phyloP scores from a whole-genome alignment of 2,329 filamentous ascomycete genomes.

The Pseudopyrenochaeta lycopersici region DNA sequence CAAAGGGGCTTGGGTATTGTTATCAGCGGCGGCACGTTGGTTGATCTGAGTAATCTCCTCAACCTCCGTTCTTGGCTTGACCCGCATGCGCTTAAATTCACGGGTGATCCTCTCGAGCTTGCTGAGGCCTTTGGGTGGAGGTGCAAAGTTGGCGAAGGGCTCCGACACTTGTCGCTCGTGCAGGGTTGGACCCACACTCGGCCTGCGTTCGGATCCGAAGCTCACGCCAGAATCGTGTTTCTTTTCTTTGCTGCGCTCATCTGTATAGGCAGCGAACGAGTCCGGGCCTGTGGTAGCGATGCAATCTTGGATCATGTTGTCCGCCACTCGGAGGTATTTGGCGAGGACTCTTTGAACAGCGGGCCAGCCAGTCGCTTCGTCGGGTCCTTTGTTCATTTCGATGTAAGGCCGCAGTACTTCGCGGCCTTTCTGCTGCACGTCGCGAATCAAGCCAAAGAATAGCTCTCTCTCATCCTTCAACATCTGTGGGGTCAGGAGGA shows the following conservation, averaged over 20 bases:
- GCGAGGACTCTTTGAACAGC: constrained; percentile 59
- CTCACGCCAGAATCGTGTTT: constrained; percentile 72
- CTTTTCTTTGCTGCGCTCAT: constrained; percentile 55
- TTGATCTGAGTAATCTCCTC: constrained; percentile 54
- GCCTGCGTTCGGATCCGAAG: constrained; percentile 56
- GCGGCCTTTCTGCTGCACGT: constrained; percentile 65
- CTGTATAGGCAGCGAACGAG: constrained; percentile 41
- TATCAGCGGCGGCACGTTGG: constrained; percentile 27
- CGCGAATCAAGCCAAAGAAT: constrained; percentile 70
- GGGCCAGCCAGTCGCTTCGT: constrained; percentile 66
- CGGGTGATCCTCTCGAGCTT: constrained; percentile 68
- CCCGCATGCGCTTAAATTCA: constrained; percentile 67
- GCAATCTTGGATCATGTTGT: constrained; percentile 70
- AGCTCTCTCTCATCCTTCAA: constrained; percentile 66
- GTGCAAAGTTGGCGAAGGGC: constrained; percentile 24
- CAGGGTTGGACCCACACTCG: constrained; percentile 36
- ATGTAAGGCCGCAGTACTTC: constrained; percentile 63
- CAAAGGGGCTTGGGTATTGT: constrained; percentile 22
- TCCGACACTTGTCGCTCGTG: constrained; percentile 36
- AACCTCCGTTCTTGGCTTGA: constrained; percentile 60
- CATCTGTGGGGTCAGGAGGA: constrained; percentile 60
- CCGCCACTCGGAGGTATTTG: constrained; percentile 67
- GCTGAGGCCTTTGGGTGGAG: constrained; percentile 50
- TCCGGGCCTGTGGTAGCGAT: constrained; percentile 53
- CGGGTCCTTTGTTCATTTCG: constrained; percentile 59